A percentile compares a stretch with the other conserved stretches of the same genome.
Evolutionary conservation across 2,329 filamentous ascomycete species (phyloP).

Genomic region (Neopestalotiopsis rosae): DNA sequence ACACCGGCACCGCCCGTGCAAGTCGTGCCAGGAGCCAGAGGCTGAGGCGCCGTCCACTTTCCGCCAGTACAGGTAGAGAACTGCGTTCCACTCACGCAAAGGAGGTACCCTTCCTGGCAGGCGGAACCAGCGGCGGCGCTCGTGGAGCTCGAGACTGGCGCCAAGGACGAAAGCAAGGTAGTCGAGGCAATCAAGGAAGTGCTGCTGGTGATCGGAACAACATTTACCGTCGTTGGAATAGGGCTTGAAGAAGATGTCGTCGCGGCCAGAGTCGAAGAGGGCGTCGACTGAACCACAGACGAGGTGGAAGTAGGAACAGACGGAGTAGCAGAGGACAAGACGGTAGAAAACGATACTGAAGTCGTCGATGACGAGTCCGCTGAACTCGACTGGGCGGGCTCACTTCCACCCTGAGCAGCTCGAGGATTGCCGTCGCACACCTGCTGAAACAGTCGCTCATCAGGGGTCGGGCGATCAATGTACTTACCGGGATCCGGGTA

Average conservation of each 20-base stretch:
- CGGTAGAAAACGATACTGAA: background rate
- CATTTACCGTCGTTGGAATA: background rate
- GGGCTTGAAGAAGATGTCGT: background rate
- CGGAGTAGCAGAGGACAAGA: background rate
- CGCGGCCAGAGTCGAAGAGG: background rate
- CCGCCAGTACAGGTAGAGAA: slow-evolving; percentile 16
- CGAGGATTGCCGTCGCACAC: slow-evolving; percentile 37
- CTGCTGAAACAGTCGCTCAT: slow-evolving; percentile 37
- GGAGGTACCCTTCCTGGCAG: background rate
- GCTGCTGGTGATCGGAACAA: background rate
- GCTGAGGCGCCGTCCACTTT: slow-evolving; percentile 8
- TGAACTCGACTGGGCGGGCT: background rate
- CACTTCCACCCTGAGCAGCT: background rate
- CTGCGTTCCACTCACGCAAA: slow-evolving; percentile 11
- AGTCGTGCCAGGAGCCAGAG: background rate
- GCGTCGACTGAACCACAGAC: background rate
- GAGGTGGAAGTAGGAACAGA: background rate
- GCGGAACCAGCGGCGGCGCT: background rate
- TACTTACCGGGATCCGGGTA: slow-evolving; percentile 69
- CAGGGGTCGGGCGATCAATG: slow-evolving; percentile 47
- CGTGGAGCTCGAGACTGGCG: background rate
- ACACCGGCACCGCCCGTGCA: slow-evolving; percentile 9
- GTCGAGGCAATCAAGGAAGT: background rate
- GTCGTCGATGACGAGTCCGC: background rate
- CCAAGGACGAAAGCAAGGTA: background rate